Base-by-base conservation (phyloP, 202 grass and related monocot species). In the Carex sylvatica region DNA sequence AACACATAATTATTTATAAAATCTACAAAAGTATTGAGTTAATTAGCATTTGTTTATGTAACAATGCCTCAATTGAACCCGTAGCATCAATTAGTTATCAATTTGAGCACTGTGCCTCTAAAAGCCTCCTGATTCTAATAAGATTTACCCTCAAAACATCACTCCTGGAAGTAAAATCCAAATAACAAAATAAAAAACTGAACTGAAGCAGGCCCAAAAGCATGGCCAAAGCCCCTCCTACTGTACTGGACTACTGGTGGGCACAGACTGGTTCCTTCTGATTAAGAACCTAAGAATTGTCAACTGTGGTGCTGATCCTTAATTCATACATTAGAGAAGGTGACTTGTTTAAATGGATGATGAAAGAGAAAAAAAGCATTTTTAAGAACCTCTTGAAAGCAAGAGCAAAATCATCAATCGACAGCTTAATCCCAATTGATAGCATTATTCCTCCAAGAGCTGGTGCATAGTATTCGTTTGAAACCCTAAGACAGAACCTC, bases 361-460 rank as follows among this genome's bases (percentile, higher is more conserved):
- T 74, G 18, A 22, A 20, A 4, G 36, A 19, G 67, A 65, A 51
- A 26, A 60, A 42, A 60, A 42, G 9, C 26, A 15, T 33, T 15
- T 33, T 31, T 56, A 22, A 62, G 13, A 82, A 97, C 91, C 94
- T 94, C 52, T 87, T 85, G 83, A 97, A 94, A 31, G 86, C 91
- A 74, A 97, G 78, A 8, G 91, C 88, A 81, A 97, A 97, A 88
- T 97, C 94, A 68, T 94, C 91, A 61, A 94, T 30, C 5, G 94
- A 97, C 4, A 97, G 69, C 59, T 88, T 94, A 81, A 97, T 97
- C 73, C 94, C 94, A 61, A 97, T 97, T 6, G 94, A 97, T 19
- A 97, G 83, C 94, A 97, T 94, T 80, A 97, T 97, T 80, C 91
- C 91, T 36, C 94, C 94, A 4, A 94, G 92, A 16, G 91, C 91